Evolutionary conservation across 148 eudicot genomes (phyloP).

Genomic region (Vaccinium macrocarpon): DNA sequence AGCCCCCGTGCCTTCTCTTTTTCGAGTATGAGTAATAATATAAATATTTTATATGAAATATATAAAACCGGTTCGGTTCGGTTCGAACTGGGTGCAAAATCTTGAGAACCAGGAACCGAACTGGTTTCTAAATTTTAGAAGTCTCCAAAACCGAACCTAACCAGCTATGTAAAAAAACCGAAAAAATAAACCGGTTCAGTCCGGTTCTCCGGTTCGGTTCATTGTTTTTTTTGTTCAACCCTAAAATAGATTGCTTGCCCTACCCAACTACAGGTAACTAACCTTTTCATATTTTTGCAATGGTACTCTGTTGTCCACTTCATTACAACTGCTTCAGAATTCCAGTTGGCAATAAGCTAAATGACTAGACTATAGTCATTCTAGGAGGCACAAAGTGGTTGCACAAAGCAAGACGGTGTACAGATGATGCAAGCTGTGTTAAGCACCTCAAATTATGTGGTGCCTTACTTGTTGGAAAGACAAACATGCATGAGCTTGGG

Average conservation of each 20-base stretch:
- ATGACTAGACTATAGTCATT: neutral
- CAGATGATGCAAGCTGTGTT: conserved; percentile 77
- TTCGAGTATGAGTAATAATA: too few species aligned
- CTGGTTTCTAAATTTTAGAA: too few species aligned
- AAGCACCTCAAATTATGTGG: conserved; percentile 71
- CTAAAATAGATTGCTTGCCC: conserved; percentile 59
- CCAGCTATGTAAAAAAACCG: too few species aligned
- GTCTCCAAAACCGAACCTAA: too few species aligned
- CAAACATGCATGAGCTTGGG: conserved; percentile 99
- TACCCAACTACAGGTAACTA: conserved; percentile 89
- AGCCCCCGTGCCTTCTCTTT: too few species aligned
- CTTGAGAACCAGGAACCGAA: too few species aligned
- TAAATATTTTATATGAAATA: too few species aligned
- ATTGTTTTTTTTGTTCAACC: too few species aligned
- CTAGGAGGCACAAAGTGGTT: conserved; percentile 97
- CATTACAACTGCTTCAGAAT: neutral
- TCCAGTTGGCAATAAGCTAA: neutral
- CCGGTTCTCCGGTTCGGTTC: too few species aligned
- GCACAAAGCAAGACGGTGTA: conserved; percentile 68
- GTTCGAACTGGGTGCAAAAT: too few species aligned
- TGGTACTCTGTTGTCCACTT: neutral
- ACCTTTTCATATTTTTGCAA: neutral
- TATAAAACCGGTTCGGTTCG: too few species aligned
- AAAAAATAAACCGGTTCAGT: too few species aligned
- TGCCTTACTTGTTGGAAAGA: conserved; percentile 88